Evolutionary conservation across 495 filamentous ascomycete species (phyloP).

Genomic region (Trichoderma virens): DNA sequence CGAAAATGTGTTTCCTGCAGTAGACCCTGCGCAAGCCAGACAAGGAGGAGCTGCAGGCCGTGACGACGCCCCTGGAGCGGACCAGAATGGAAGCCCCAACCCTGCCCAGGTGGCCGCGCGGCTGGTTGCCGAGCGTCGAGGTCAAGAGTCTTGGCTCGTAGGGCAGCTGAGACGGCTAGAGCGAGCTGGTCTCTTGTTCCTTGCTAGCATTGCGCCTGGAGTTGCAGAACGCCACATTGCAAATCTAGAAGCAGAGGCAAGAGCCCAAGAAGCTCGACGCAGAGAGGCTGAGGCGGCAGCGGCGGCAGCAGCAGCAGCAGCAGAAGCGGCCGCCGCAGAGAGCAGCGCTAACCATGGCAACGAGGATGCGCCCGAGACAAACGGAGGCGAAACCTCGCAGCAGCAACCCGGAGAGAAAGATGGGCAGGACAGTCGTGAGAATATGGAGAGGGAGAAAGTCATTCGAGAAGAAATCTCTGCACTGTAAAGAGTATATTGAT

Average conservation of each 20-base stretch:
- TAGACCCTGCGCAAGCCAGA: conserved; percentile 19
- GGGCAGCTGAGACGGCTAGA: conserved; percentile 57
- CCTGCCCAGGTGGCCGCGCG: conserved; percentile 48
- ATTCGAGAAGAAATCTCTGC: background rate
- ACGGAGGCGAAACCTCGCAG: background rate
- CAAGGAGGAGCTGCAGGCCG: conserved; percentile 16
- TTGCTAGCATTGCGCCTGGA: conserved; percentile 79
- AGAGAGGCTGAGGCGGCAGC: conserved; percentile 40
- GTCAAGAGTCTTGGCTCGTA: conserved; percentile 44
- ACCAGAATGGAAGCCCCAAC: conserved; percentile 26
- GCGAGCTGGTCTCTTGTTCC: conserved; percentile 69
- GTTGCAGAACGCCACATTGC: conserved; percentile 77
- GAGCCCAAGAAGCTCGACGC: conserved; percentile 41
- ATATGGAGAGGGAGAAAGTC: background rate
- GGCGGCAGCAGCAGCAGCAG: conserved; percentile 13
- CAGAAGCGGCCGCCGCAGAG: background rate
- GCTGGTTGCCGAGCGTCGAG: conserved; percentile 43
- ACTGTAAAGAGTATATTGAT: background rate
- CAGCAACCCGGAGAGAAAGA: background rate
- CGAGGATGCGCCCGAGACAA: background rate
- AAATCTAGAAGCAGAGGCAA: conserved; percentile 56
- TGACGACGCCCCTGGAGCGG: conserved; percentile 2
- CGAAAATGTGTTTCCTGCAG: conserved; percentile 59
- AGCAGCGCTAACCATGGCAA: background rate
- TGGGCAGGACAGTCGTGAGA: background rate